These are phyloP conservation scores for Sclerotinia minor DNA, from an alignment of 2,329 filamentous ascomycete genomes.

Conservation along the genomic window DNA sequence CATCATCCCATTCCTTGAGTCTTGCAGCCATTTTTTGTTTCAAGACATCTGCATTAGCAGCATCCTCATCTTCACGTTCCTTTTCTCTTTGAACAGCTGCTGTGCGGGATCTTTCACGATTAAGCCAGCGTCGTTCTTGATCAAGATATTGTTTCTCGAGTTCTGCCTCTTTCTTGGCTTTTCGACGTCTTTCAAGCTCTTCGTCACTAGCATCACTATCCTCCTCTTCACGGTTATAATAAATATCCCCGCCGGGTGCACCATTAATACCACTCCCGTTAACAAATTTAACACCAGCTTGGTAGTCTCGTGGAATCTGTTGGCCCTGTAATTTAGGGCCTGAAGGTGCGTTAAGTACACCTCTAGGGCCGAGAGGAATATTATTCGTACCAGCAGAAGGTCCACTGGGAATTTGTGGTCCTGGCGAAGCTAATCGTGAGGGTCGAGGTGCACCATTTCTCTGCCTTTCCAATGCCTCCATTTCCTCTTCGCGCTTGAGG, in stretches of 20 bases:
- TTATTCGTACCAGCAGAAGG: conserved; percentile 67
- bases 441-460: conserved; percentile 65
- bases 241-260: conserved; percentile 46
- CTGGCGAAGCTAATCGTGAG: conserved; percentile 71
- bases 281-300: conserved; percentile 78
- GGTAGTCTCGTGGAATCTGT: conserved; percentile 69
- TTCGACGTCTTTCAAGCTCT: conserved; percentile 73
- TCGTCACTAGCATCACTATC: conserved; percentile 85
- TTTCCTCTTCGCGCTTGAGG: conserved; percentile 83
- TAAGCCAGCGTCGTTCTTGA: conserved; percentile 86
- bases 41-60: conserved; percentile 61
- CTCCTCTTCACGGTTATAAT: conserved; percentile 71
- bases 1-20: conserved; percentile 84
- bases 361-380: conserved; percentile 73
- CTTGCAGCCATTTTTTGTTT: conserved; percentile 69
- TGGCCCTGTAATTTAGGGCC: conserved; percentile 62
- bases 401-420: conserved; percentile 53
- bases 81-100: conserved; percentile 84
- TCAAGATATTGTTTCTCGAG: conserved; percentile 79
- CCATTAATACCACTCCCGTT: conserved; percentile 72
- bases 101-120: conserved; percentile 79
- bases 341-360: conserved; percentile 73
- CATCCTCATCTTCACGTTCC: conserved; percentile 75
- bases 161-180: conserved; percentile 71
- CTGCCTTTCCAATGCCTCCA: conserved; percentile 80